phyloP scores from a whole-genome alignment of 2,329 filamentous ascomycete species.

The Ophiostoma ips region DNA sequence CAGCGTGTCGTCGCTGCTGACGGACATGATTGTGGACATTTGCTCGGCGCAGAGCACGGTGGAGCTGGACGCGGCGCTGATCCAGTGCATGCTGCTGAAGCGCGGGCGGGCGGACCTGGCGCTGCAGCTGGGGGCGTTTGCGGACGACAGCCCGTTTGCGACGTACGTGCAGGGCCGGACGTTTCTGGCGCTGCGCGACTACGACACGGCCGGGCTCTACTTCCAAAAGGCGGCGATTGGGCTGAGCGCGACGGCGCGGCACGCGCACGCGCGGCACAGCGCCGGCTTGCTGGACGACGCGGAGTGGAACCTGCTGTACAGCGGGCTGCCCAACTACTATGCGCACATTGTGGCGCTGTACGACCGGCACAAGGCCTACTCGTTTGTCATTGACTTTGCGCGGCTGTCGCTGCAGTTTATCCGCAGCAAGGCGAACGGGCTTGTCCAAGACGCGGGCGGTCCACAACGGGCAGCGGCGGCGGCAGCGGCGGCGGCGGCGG shows the following conservation, averaged over 20 bases:
- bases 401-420: slow-evolving; percentile 57
- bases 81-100: slow-evolving; percentile 49
- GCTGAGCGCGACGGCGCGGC: slow-evolving; percentile 41
- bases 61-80: slow-evolving; percentile 44
- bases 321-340: slow-evolving; percentile 72
- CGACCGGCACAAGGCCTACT: slow-evolving; percentile 62
- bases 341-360: slow-evolving; percentile 73
- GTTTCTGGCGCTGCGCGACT: slow-evolving; percentile 58
- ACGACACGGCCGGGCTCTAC: slow-evolving; percentile 54
- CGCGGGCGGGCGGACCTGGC: slow-evolving; percentile 46
- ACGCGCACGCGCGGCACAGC: slow-evolving; percentile 36
- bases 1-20: slow-evolving; percentile 44
- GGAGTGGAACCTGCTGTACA: slow-evolving; percentile 55
- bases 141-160: slow-evolving; percentile 44
- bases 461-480: neutral
- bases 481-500: neutral
- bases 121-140: slow-evolving; percentile 41
- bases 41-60: slow-evolving; percentile 53
- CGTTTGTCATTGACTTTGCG: slow-evolving; percentile 74
- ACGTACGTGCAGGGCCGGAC: slow-evolving; percentile 79
- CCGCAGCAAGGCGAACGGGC: slow-evolving; percentile 6
- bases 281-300: slow-evolving; percentile 59
- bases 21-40: slow-evolving; percentile 51
- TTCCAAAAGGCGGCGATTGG: slow-evolving; percentile 77
- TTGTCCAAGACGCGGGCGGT: neutral